phyloP scores from a whole-genome alignment of 768 basidiomycete genomes.

The Podaxis mareebaensis region DNA sequence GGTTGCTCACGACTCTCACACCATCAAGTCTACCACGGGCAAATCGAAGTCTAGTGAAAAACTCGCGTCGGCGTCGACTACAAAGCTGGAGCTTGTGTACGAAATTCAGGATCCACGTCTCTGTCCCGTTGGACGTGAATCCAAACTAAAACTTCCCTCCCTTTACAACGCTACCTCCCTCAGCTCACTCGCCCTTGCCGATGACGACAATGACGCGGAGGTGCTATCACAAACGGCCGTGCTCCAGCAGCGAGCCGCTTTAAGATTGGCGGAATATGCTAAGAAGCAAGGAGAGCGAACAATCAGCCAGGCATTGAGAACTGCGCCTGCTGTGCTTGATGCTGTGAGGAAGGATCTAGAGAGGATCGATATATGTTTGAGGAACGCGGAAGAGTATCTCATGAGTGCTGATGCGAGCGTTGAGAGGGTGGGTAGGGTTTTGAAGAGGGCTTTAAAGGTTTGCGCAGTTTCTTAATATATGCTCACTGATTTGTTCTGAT shows the following conservation, averaged over 20 bases:
- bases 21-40: slow-evolving; percentile 15
- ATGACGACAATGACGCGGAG: background rate
- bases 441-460: slow-evolving; percentile 58
- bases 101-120: slow-evolving; percentile 38
- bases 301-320: slow-evolving; percentile 42
- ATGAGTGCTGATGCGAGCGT: slow-evolving; percentile 7
- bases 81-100: slow-evolving; percentile 37
- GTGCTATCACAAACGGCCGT: background rate
- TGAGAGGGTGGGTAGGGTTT: slow-evolving; percentile 47
- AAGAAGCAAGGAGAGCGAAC: slow-evolving; percentile 29
- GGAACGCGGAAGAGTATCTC: slow-evolving; percentile 12
- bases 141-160: slow-evolving; percentile 24
- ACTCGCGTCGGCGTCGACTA: background rate
- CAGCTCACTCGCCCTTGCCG: slow-evolving; percentile 11
- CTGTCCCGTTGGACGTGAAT: slow-evolving; percentile 42
- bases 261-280: slow-evolving; percentile 3
- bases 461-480: slow-evolving; percentile 19
- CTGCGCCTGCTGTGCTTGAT: slow-evolving; percentile 49
- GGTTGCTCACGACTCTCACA: slow-evolving; percentile 26
- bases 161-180: background rate
- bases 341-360: slow-evolving; percentile 58
- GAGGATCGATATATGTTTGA: slow-evolving; percentile 38
- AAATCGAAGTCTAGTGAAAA: slow-evolving; percentile 11
- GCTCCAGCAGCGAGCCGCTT: background rate
- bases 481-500: background rate